Percentiles rank a stretch among this genome's conserved stretches.
phyloP scores from a whole-genome alignment of 495 filamentous ascomycete genomes.

The Thozetella sp. region DNA sequence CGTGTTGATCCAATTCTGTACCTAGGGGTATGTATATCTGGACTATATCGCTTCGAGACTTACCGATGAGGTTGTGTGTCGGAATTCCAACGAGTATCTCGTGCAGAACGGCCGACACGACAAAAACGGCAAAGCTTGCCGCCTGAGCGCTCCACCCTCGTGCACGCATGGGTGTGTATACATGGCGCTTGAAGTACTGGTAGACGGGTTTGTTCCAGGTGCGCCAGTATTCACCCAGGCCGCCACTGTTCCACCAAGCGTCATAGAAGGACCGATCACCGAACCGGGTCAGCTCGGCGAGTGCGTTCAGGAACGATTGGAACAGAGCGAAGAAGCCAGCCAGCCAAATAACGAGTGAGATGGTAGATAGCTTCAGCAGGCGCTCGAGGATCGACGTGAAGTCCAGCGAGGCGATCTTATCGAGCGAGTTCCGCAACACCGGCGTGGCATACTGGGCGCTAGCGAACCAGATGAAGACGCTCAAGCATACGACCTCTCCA shows the following conservation, averaged over 20 bases:
- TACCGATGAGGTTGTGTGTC: conserved; percentile 92
- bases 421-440: conserved; percentile 82
- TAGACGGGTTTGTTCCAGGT: conserved; percentile 98
- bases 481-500: conserved; percentile 71
- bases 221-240: conserved; percentile 87
- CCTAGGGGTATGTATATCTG: background rate
- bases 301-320: conserved; percentile 83
- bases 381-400: conserved; percentile 83
- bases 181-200: conserved; percentile 90
- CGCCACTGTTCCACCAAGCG: conserved; percentile 95
- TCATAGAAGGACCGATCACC: conserved; percentile 94
- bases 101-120: conserved; percentile 84
- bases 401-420: conserved; percentile 81
- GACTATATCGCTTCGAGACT: conserved; percentile 13
- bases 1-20: conserved; percentile 9
- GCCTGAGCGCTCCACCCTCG: conserved; percentile 70
- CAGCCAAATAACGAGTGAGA: conserved; percentile 93
- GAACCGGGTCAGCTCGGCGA: conserved; percentile 89
- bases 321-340: conserved; percentile 97
- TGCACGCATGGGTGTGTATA: conserved; percentile 83
- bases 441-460: conserved; percentile 93
- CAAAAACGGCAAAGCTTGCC: conserved; percentile 80
- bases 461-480: conserved; percentile 89
- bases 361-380: conserved; percentile 91
- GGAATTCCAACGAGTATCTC: conserved; percentile 93